phyloP scores from a whole-genome alignment of 768 basidiomycete species.

The Lentinula guzmanii region DNA sequence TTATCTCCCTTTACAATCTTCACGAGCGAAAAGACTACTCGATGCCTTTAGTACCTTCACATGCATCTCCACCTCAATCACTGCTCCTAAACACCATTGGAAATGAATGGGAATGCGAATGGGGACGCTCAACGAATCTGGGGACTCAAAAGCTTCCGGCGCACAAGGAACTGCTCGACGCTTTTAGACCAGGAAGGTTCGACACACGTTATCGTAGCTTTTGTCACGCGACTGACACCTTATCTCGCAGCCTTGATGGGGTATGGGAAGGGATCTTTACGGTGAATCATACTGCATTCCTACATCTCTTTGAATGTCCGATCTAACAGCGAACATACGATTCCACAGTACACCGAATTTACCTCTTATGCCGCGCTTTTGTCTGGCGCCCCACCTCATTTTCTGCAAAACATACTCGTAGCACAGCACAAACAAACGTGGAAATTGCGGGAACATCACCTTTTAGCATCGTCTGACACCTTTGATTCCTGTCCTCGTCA shows the following conservation, averaged over 20 bases:
- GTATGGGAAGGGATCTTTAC: conserved; percentile 79
- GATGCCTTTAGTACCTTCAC: conserved; percentile 27
- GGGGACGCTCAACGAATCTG: conserved; percentile 48
- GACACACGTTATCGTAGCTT: neutral
- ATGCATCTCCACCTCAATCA: conserved; percentile 6
- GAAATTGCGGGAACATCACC: conserved; percentile 76
- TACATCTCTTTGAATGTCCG: neutral
- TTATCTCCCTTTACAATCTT: conserved; percentile 46
- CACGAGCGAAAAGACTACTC: conserved; percentile 20
- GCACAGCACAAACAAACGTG: conserved; percentile 88
- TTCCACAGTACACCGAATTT: conserved; percentile 72
- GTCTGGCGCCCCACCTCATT: conserved; percentile 57
- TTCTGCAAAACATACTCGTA: conserved; percentile 67
- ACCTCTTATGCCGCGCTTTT: conserved; percentile 74
- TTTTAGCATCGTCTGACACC: conserved; percentile 19
- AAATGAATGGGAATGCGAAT: conserved; percentile 66
- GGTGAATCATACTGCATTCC: conserved; percentile 26
- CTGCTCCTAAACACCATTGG: conserved; percentile 22
- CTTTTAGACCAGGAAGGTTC: conserved; percentile 57
- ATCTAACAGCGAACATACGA: neutral
- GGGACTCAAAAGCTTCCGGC: conserved; percentile 13
- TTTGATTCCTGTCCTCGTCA: neutral
- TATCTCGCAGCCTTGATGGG: conserved; percentile 51
- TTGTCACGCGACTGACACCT: conserved; percentile 2
- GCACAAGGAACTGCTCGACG: conserved; percentile 29